phyloP scores from a whole-genome alignment of 1,284 basidiomycete genomes.

The Melampsora abietis-canadensis region DNA sequence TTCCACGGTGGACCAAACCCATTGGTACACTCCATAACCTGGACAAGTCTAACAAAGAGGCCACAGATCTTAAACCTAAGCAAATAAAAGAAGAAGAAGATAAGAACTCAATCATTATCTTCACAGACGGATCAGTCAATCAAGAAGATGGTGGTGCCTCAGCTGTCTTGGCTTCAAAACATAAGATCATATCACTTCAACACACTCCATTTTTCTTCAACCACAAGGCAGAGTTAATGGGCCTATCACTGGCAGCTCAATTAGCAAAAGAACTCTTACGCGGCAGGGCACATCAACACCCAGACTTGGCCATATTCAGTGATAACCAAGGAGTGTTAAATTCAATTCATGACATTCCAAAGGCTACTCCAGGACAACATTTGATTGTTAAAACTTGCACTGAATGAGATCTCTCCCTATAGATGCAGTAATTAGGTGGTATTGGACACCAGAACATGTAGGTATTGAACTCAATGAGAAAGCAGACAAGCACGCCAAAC shows the following conservation, averaged over 20 bases:
- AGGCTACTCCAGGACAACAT: conserved; percentile 7
- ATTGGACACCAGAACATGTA: conserved; percentile 8
- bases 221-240: conserved; percentile 4
- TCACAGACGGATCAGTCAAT: too few relatives aligned
- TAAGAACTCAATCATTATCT: background rate
- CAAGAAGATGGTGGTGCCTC: too few relatives aligned
- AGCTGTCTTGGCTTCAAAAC: background rate
- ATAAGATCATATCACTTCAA: background rate
- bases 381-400: background rate
- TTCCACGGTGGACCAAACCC: background rate
- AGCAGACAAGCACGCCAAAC: background rate
- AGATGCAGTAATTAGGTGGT: background rate
- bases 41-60: background rate
- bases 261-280: background rate
- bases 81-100: background rate
- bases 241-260: background rate
- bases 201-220: background rate
- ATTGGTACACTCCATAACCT: background rate
- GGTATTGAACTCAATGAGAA: background rate
- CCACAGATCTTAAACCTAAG: background rate
- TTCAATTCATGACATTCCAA: background rate
- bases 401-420: background rate
- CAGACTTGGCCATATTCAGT: background rate
- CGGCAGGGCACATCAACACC: background rate
- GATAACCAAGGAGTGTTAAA: conserved; percentile 12